phyloP scores from a whole-genome alignment of 257 asterid genomes.

The Penstemon eatonii region DNA sequence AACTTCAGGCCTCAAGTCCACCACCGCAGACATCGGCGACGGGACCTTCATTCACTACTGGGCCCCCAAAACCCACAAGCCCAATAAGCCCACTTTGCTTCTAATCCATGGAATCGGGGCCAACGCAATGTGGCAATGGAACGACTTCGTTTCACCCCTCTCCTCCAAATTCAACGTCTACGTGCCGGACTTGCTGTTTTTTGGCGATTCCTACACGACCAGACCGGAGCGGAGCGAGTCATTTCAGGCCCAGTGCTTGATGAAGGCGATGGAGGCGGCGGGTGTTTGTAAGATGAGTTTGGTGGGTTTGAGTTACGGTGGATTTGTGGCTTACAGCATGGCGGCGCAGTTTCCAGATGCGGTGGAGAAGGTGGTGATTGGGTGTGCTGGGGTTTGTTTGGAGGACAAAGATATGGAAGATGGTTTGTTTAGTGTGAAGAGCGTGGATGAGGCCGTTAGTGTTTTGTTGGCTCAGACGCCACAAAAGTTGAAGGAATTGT shows the following conservation, averaged over 20 bases:
- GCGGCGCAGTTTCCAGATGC: slow-evolving; percentile 71
- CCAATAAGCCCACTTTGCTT: slow-evolving; percentile 49
- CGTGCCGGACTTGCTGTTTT: slow-evolving; percentile 74
- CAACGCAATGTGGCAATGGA: slow-evolving; percentile 96
- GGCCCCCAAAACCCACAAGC: slow-evolving; percentile 61
- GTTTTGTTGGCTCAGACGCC: slow-evolving; percentile 71
- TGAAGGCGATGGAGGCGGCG: slow-evolving; percentile 57
- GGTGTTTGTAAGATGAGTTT: slow-evolving; percentile 56
- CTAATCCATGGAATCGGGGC: slow-evolving; percentile 85
- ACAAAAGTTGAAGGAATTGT: slow-evolving; percentile 56
- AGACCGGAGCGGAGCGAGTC: slow-evolving; percentile 58
- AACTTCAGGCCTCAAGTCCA: slow-evolving; percentile 61
- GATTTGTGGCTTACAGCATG: slow-evolving; percentile 77
- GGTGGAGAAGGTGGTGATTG: slow-evolving; percentile 65
- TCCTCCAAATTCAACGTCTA: slow-evolving; percentile 66
- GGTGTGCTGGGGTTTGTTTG: slow-evolving; percentile 70
- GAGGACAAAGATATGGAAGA: slow-evolving; percentile 82
- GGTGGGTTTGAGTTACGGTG: slow-evolving; percentile 86
- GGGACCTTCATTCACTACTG: slow-evolving; percentile 74
- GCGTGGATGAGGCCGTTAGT: slow-evolving; percentile 63
- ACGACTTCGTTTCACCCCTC: slow-evolving; percentile 65
- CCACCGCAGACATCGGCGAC: slow-evolving; percentile 57
- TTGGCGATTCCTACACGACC: slow-evolving; percentile 68
- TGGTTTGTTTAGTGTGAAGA: slow-evolving; percentile 71
- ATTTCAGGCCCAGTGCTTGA: slow-evolving; percentile 72